Base-by-base conservation (phyloP, 768 basidiomycete genomes). In the Dacryopinax primogenitus region DNA sequence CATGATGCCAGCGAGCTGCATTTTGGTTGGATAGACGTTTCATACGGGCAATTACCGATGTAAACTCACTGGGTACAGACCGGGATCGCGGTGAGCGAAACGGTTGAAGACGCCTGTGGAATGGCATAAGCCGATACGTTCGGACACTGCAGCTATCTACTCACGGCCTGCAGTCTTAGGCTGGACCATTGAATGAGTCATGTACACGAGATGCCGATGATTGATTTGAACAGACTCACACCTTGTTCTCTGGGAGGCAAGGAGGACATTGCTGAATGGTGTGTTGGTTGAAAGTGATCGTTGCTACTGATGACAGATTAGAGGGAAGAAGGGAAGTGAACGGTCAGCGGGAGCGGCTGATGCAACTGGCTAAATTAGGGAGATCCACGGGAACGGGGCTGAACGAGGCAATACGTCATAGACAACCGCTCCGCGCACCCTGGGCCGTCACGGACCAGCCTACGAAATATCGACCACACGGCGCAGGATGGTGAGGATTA, bases 181-280 rank as follows among this genome's bases (percentile, higher is more conserved):
- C 51, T 58, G 26, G 30, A 58, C 4, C 13, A 30, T 13, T 11
- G 26, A 30, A 6, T 18, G 6, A 18, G 41, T 44, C 18, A 44
- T n/a, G 41, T 23, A 15, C 6, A 44, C 4, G 7, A 15, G 4
- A 44, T 18, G 41, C 41, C 23, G 9, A 23, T 6, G 41, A 18
- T 7, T 23, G 41, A 18, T 18, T 4, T 15, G 3, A 4, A 18
- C 18, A 7, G 51, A 32, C 51, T 58, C 51, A 58, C 51, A 30
- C 51, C 51, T 58, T 58, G 26, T 58, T 58, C 51, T 32, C 51
- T 58, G 51, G 51, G 51, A 21, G 51, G 51, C 18, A 58, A 32
- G 7, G 51, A 58, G 13, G 51, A 58, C 51, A 58, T 58, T 58
- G 51, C 32, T 58, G 6, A 15, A 30, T 28, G 26, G 51, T 28